Base-by-base conservation (phyloP, 768 basidiomycete species). In the Artomyces pyxidatus region DNA sequence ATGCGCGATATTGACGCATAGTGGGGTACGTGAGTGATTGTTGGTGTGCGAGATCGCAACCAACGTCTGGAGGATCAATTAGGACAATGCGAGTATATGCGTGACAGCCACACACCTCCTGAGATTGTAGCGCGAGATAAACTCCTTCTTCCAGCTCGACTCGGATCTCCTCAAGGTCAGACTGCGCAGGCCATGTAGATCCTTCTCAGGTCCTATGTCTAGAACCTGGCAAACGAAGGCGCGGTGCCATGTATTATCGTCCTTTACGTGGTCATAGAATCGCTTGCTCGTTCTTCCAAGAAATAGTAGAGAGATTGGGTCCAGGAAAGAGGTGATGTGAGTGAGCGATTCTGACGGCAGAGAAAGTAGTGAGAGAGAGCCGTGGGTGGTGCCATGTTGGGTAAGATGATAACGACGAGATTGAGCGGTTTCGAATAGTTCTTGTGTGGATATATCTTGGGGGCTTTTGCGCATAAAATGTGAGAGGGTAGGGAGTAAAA, bases 161-260 rank as follows among this genome's bases (percentile, higher is more conserved):
- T 80, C 74, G 29, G 70, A 68, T 44, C 79, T 70, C 59, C 80
- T 71, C 38, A 91, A 68, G 19, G 87, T 67, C 47, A 76, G 60
- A 45, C 67, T 67, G 50, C 63, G 68, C 37, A 66, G 50, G 21
- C 61, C 54, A 28, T 71, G 60, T 27, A 83, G 63, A 51, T 79
- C 75, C 47, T 65, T 65, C 64, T 89, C 85, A 16, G 86, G 87
- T 8, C 71, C 65, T 45, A 88, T 74, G 42, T 77, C 80, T 38
- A 88, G 62, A 59, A 80, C 81, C 61, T 83, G 81, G 45, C 71
- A 76, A 52, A 80, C 68, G 63, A 87, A 88, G 25, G 89, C 88
- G 19, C 78, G 70, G 44, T 76, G 73, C 88, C 88, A 92, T 29
- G 85, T 89, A 59, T 78, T 81, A 51, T 92, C 88, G 58, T 86